Evolutionary conservation across 2,329 filamentous ascomycete genomes (phyloP), one percentile per base, ranked within the genome.

Genomic region (Cordyceps cateniannulata): DNA sequence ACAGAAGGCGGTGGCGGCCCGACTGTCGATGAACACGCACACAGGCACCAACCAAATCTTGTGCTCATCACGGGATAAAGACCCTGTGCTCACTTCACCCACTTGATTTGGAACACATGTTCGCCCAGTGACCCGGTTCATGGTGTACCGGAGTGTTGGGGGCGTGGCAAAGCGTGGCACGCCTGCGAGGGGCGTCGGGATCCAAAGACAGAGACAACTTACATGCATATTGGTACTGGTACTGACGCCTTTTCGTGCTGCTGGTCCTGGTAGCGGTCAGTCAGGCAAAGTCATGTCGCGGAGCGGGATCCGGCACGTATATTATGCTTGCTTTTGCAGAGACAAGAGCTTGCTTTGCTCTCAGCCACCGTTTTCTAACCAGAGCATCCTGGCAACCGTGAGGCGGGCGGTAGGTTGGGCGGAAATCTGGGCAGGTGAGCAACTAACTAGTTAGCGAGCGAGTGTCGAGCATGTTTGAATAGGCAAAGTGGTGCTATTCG

Each of bases 251-350:
- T 16, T 50, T 27, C 32, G 40, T 29, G 55, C 29, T 58, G 55
- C 29, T 58, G 25, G 24, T 50, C 20, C 42, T 51, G 32, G 47
- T 38, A 35, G 56, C 56, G 56, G 56, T 59, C 55, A 40, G 55
- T 25, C 18, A 47, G 29, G 42, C 29, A 38, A 24, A 47, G 45
- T 45, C 47, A 58, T 44, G 47, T 51, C 47, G 47, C 44, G 47
- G 56, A 50, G 35, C 29, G 47, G 45, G 32, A 59, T 59, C 56
- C 56, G 56, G 56, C 47, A 50, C 32, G 56, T 47, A n/a, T 44
- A n/a, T 50, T 24, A 45, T 59, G 56, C 47, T 59, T 59, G 47
- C 47, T 59, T 59, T 59, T 59, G 45, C 25, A 42, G 38, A 8
- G 6, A n/a, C 18, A 7, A 38, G 2, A 44, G 56, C 55, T 58